Evolutionary conservation across 768 basidiomycete species (phyloP).

Genomic region (Boletus patriciae): DNA sequence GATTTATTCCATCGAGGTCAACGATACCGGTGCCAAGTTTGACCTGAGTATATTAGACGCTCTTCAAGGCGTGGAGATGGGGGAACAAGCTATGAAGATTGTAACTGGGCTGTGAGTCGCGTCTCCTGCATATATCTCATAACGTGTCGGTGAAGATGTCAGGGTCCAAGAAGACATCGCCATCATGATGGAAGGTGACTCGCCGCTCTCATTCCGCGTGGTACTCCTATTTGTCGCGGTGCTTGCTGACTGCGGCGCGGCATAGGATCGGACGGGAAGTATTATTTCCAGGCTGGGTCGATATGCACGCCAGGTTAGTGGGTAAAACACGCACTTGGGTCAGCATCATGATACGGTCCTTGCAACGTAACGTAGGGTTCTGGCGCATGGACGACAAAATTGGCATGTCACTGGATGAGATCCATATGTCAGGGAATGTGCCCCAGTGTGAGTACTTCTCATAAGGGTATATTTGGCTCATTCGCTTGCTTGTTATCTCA

Average conservation of each 20-base stretch:
- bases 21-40: constrained; percentile 49
- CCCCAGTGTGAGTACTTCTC: constrained; percentile 57
- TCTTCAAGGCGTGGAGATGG: constrained; percentile 24
- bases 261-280: constrained; percentile 62
- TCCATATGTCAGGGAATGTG: constrained; percentile 68
- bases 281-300: constrained; percentile 74
- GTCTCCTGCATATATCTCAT: background rate
- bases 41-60: constrained; percentile 41
- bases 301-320: constrained; percentile 61
- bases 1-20: constrained; percentile 52
- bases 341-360: background rate
- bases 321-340: background rate
- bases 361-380: constrained; percentile 47
- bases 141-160: constrained; percentile 7
- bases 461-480: background rate
- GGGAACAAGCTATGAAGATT: constrained; percentile 58
- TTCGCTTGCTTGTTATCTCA: constrained; percentile 25
- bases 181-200: constrained; percentile 57
- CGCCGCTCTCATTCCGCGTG: constrained; percentile 7
- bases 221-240: constrained; percentile 14
- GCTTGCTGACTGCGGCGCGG: constrained; percentile 21
- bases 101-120: constrained; percentile 58
- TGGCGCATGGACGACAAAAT: constrained; percentile 80
- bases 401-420: constrained; percentile 68
- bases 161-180: constrained; percentile 61